Base-by-base conservation (phyloP, 257 asterid species). In the Asclepias syriaca region DNA sequence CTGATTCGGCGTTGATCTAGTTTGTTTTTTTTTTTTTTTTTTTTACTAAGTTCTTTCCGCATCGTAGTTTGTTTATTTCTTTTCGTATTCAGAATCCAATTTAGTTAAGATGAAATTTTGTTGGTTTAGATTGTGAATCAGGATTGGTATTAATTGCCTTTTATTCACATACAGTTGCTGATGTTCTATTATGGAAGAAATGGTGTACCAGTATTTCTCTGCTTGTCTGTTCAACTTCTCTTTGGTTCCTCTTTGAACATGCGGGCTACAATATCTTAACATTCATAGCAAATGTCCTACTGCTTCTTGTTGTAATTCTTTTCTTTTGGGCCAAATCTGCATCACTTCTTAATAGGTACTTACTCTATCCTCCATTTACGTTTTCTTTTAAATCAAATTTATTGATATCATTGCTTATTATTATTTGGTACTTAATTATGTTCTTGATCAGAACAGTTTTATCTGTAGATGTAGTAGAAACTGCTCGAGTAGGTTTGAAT, bases 261-360 rank as follows among this genome's bases (percentile, higher is more conserved):
- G 98, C 90, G 54, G 97, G 97, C 80, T 95, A 95, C 78, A 95
- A 85, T 83, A 70, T 86, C 32, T 78, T 92, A 57, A 79, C 97
- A 58, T 95, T 95, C 75, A 58, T 90, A 7, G 83, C 97, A 49
- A 95, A 87, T 79, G 96, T 95, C 46, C 65, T 95, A 50, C 74
- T 90, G 85, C 81, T 92, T 81, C 96, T 90, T 21, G 89, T 88
- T 48, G 75, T 85, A n/a, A 90, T 95, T 77, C 82, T 95, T 68
- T 95, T 90, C 83, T 74, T 81, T 72, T 95, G 98, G 99, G 96
- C 98, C 68, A 95, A 90, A 87, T 92, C 97, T 66, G 98, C 99
- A 5, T 81, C 93, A 16, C 87, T 92, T 87, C 96, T 95, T 43
- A 95, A 87, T 72, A 88, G 99, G 99, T 95, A 87, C 61, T 73